phyloP scores from a whole-genome alignment of 768 basidiomycete species.

The Tylopilus sp. region DNA sequence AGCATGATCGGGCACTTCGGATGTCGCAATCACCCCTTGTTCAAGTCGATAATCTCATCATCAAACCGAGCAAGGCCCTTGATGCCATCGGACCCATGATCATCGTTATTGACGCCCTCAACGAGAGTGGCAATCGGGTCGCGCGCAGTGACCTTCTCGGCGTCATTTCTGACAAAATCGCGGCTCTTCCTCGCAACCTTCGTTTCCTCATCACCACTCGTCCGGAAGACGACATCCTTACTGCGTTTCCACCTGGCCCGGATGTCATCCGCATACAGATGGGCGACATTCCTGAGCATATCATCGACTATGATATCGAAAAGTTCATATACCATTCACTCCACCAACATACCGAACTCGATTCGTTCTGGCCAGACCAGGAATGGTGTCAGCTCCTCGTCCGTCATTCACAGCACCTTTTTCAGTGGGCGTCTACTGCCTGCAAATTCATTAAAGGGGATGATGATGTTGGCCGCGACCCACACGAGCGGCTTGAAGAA shows the following conservation, averaged over 20 bases:
- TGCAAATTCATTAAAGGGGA: conserved; percentile 11
- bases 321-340: not conserved
- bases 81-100: conserved; percentile 21
- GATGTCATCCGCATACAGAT: no score
- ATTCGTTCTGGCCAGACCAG: not conserved
- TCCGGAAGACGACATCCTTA: not conserved
- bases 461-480: not conserved
- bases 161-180: not conserved
- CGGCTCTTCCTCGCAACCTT: not conserved
- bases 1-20: conserved; percentile 3
- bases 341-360: not conserved
- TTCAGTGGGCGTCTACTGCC: no score
- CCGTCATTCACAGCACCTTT: no score
- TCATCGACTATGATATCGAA: not conserved
- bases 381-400: not conserved
- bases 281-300: not conserved
- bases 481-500: not conserved
- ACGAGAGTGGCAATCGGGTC: conserved; percentile 12
- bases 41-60: conserved; percentile 22
- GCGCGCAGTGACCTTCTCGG: conserved; percentile 14
- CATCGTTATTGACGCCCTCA: conserved; percentile 30
- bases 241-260: conserved; percentile 8
- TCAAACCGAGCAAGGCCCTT: conserved; percentile 14
- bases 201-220: conserved; percentile 17
- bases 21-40: not conserved